Conservation (phyloP, 2,329 filamentous ascomycete genomes). For the Diaporthe citri region DNA sequence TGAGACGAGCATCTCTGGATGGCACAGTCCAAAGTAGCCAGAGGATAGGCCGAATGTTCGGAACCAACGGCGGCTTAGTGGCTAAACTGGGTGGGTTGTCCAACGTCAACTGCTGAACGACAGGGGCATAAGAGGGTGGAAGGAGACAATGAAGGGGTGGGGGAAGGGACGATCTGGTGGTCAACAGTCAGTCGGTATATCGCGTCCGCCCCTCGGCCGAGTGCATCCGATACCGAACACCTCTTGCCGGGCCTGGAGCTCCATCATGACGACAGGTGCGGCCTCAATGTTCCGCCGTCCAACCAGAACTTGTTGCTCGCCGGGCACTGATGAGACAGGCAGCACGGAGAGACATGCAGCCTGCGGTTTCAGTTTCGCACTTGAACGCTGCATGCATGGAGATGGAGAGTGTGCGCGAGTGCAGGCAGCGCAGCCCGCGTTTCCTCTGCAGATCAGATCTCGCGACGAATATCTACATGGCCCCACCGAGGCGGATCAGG, state of each 20-base stretch:
- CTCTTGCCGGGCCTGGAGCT: background rate
- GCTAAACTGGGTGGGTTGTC: background rate
- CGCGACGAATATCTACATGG: background rate
- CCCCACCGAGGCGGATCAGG: background rate
- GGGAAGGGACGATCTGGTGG: background rate
- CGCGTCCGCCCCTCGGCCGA: slow-evolving; percentile 18
- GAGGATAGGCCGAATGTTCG: background rate
- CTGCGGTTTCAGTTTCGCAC: slow-evolving; percentile 29
- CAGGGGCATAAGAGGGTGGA: background rate
- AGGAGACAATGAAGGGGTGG: background rate
- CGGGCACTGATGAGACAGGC: background rate
- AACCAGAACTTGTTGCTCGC: background rate
- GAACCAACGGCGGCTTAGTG: background rate
- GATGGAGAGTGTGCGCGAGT: background rate
- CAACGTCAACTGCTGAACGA: slow-evolving; percentile 15
- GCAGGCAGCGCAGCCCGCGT: background rate
- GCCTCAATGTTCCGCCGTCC: background rate
- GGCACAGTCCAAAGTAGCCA: background rate
- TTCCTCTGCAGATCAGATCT: slow-evolving; percentile 24
- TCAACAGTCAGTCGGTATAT: slow-evolving; percentile 3
- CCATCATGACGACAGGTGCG: background rate
- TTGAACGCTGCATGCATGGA: slow-evolving; percentile 9
- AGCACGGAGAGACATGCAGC: slow-evolving; percentile 28
- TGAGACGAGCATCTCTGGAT: background rate
- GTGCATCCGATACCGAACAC: background rate